A percentile compares a stretch with the other conserved stretches of the same genome.
Evolutionary conservation across 495 filamentous ascomycete species (phyloP).

Genomic region (Penicillium bovifimosum): DNA sequence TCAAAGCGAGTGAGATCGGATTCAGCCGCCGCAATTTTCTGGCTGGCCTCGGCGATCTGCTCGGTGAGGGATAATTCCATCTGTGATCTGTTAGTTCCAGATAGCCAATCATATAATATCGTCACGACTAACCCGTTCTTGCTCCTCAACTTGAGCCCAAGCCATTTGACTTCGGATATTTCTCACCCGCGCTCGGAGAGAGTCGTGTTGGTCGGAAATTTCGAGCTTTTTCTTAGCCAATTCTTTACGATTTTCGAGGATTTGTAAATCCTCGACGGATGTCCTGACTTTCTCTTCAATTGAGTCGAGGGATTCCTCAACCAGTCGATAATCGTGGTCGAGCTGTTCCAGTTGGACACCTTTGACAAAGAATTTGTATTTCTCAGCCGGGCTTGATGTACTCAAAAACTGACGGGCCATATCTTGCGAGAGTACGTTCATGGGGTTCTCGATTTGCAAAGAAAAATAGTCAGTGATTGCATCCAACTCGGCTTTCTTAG

Average conservation of each 20-base stretch:
- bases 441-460: slow-evolving; percentile 92
- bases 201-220: slow-evolving; percentile 51
- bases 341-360: slow-evolving; percentile 91
- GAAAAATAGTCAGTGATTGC: slow-evolving; percentile 89
- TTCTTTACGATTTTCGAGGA: slow-evolving; percentile 41
- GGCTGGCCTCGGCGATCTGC: slow-evolving; percentile 33
- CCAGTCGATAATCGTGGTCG: slow-evolving; percentile 81
- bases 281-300: slow-evolving; percentile 55
- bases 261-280: slow-evolving; percentile 43
- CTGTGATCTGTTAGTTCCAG: slow-evolving; percentile 11
- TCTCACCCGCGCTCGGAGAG: slow-evolving; percentile 47
- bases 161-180: slow-evolving; percentile 55
- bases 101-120: neutral
- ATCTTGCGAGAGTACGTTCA: slow-evolving; percentile 97
- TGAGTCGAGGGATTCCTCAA: slow-evolving; percentile 64
- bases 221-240: slow-evolving; percentile 49
- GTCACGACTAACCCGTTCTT: slow-evolving; percentile 36
- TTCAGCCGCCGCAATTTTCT: slow-evolving; percentile 38
- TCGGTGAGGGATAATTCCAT: slow-evolving; percentile 28
- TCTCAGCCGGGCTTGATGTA: slow-evolving; percentile 69
- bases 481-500: slow-evolving; percentile 82
- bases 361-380: slow-evolving; percentile 96
- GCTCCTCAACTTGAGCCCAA: slow-evolving; percentile 66
- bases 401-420: slow-evolving; percentile 91
- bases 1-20: slow-evolving; percentile 36